phyloP scores from a whole-genome alignment of 73 alveolate genomes.

The Paramecium sexaurelia region DNA sequence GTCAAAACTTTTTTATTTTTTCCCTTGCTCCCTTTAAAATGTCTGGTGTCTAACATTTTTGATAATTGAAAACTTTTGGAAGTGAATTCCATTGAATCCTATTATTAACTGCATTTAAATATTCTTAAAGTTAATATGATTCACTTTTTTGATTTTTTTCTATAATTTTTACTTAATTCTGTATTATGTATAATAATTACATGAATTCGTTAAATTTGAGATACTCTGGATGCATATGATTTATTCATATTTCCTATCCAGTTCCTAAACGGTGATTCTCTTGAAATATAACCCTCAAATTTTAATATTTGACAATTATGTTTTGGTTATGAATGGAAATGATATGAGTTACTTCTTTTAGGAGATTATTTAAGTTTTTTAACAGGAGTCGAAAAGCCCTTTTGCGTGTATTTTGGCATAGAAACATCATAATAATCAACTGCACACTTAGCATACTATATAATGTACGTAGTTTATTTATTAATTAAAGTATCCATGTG shows the following conservation, averaged over 20 bases:
- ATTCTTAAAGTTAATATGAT: neutral
- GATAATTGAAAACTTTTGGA: neutral
- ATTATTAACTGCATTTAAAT: neutral
- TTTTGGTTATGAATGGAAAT: neutral
- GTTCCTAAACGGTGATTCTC: constrained; percentile 55
- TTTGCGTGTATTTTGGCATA: neutral
- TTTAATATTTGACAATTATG: neutral
- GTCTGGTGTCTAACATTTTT: neutral
- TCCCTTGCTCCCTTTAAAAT: neutral
- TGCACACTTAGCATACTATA: neutral
- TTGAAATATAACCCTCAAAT: constrained; percentile 3
- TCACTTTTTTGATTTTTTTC: neutral
- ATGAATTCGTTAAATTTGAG: neutral
- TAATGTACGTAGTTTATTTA: neutral
- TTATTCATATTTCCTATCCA: constrained; percentile 48
- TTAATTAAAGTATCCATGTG: neutral
- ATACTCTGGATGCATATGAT: neutral
- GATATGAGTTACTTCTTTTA: neutral
- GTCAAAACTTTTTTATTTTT: neutral
- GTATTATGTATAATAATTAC: neutral
- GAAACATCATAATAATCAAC: constrained; percentile 1
- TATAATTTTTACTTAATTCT: constrained; percentile 8
- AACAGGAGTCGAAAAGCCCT: neutral
- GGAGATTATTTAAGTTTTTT: neutral
- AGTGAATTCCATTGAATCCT: neutral